Base-by-base conservation (phyloP, 495 filamentous ascomycete species). In the Hyaloscypha variabilis region DNA sequence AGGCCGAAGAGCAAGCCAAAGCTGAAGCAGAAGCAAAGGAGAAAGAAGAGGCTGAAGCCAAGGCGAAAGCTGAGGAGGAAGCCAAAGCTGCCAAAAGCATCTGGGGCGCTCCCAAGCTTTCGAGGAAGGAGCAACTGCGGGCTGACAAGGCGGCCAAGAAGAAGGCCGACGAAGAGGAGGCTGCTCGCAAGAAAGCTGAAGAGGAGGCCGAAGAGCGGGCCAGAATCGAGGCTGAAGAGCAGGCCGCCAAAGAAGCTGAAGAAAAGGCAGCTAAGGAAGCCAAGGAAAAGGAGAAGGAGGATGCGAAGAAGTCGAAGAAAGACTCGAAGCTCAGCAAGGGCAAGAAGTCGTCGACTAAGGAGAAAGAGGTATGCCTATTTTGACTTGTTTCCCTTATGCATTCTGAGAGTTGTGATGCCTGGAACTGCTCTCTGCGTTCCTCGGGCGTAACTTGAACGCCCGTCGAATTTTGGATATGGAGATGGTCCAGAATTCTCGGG, bases 31-130 rank as follows among this genome's bases (percentile, higher is more conserved):
- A 59, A 59, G 57, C 13, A 14, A 60, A 57, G 25, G 62, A 65
- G 30, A 29, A 53, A 29, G 62, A 46, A 19, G 54, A 52, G 8
- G 64, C 58, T 30, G 31, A 58, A 6, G 56, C 56, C 1, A 59
- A 70, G 31, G 64, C 42, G 1, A 60, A 53, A 39, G 57, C 59
- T 13, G 60, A 72, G 52, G 64, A 58, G 42, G 46, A 59, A 52
- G 63, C 65, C 21, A 63, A 63, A 58, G 29, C 67, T 8, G n/a
- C n/a, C n/a, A 67, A 62, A 60, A 52, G 19, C 8, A 17, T 5
- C 28, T 34, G 30, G 30, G n/a, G n/a, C n/a, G 57, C 26, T 31
- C 67, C 25, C 75, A 83, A 68, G 75, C 77, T 60, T 77, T 79
- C 78, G 72, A 82, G 63, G 77, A 67, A 62, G 24, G 54, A 74